Evolutionary conservation across 352 stramenopile genomes (phyloP).

Genomic region (Phytophthora brassicae): DNA sequence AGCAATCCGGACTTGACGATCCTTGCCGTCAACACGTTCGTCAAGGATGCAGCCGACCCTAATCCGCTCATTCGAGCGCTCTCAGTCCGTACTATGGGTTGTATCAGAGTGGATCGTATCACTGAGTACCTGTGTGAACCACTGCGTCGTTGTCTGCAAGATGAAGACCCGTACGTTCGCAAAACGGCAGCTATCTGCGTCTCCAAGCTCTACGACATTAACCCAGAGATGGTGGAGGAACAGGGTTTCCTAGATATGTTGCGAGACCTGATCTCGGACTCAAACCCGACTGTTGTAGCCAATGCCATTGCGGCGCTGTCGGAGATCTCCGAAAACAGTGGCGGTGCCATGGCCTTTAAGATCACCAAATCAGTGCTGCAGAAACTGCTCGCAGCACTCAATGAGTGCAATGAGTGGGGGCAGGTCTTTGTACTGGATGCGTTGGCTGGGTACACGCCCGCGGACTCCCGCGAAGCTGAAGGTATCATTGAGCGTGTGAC

Average conservation of each 20-base stretch:
- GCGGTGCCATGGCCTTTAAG: conserved; percentile 84
- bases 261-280: conserved; percentile 98
- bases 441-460: conserved; percentile 94
- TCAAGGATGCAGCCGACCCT: conserved; percentile 89
- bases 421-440: conserved; percentile 99
- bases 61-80: conserved; percentile 96
- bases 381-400: conserved; percentile 97
- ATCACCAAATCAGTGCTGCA: conserved; percentile 97
- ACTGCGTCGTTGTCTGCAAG: conserved; percentile 92
- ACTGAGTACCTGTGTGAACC: conserved; percentile 99
- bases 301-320: conserved; percentile 98
- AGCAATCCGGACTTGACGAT: conserved; percentile 99
- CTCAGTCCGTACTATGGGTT: conserved; percentile 99
- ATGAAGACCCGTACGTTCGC: conserved; percentile 98
- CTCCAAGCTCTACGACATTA: conserved; percentile 99
- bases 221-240: conserved; percentile 95
- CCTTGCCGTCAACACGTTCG: conserved; percentile 99
- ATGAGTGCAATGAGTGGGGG: conserved; percentile 99
- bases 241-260: conserved; percentile 96
- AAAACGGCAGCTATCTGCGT: conserved; percentile 99
- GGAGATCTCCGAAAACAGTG: conserved; percentile 96
- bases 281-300: conserved; percentile 97
- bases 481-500: conserved; percentile 99
- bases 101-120: conserved; percentile 99
- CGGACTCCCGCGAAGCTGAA: conserved; percentile 96